Evolutionary conservation across 176 grass and related monocot genomes (phyloP).

Genomic region (Musa acuminata): DNA sequence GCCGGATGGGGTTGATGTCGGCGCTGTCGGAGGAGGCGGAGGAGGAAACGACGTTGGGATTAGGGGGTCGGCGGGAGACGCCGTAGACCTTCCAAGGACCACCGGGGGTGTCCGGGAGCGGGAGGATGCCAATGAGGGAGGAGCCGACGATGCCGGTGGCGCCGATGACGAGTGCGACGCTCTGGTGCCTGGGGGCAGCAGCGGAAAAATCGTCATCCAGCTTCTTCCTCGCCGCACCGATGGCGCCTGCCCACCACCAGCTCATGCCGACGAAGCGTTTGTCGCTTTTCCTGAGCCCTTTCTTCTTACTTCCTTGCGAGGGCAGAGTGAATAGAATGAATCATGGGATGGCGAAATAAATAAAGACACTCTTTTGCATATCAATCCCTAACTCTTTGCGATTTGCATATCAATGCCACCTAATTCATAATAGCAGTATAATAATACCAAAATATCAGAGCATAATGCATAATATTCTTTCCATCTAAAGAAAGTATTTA

Average conservation of each 20-base stretch:
- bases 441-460: too few relatives aligned
- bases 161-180: conserved; percentile 58
- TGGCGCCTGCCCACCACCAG: conserved; percentile 87
- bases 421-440: too few relatives aligned
- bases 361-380: too few relatives aligned
- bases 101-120: conserved; percentile 58
- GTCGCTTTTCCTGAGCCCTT: not conserved
- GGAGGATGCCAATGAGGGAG: conserved; percentile 73
- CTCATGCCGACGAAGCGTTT: conserved; percentile 34
- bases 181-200: conserved; percentile 28
- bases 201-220: conserved; percentile 40
- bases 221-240: conserved; percentile 62
- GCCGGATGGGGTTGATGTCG: not conserved
- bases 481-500: too few relatives aligned
- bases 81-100: conserved; percentile 27
- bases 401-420: too few relatives aligned
- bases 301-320: too few relatives aligned
- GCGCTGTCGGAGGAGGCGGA: not conserved
- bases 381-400: too few relatives aligned
- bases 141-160: conserved; percentile 63
- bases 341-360: too few relatives aligned
- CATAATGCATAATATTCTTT: too few relatives aligned
- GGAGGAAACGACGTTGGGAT: not conserved
- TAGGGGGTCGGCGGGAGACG: conserved; percentile 44
- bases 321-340: too few relatives aligned